Base-by-base conservation (phyloP, 2,329 filamentous ascomycete genomes). In the Lasiodiplodia theobromae region DNA sequence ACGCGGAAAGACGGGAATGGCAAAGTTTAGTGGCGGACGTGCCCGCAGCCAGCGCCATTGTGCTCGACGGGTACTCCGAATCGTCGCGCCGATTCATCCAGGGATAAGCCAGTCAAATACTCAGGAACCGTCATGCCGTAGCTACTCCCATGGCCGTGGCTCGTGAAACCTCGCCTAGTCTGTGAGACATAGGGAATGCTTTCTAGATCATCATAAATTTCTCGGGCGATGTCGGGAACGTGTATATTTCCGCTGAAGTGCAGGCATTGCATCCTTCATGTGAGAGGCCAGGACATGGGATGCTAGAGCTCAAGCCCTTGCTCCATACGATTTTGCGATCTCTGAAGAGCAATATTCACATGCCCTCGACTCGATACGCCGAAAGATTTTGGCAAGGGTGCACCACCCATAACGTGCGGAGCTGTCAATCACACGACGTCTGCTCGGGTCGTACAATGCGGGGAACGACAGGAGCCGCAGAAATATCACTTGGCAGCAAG, bases 391-490 rank as follows among this genome's bases (percentile, higher is more conserved):
- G 23, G 31, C 21, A 38, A 38, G 44, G 44, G 11, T 25, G 44
- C 37, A 52, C 47, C 11, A 38, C 31, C 18, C 10, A 52, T 14
- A n/a, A n/a, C 18, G 25, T 21, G 47, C 25, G n/a, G 28, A 52
- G 60, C 44, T 47, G 31, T 34, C 28, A 31, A 49, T 64, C 47
- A 64, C 60, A 64, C 60, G 44, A 64, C 44, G 18, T 51, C 60
- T 11, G n/a, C 47, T 47, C 18, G 11, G 3, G 44, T 38, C 8
- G 60, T 52, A 64, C 60, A 64, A 14, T 28, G 47, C 47, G 47
- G 60, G 58, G 60, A 51, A 44, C 28, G 4, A 38, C 18, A 16
- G 60, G 47, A 64, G 60, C 60, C 60, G 44, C 60, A 64, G 60
- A n/a, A 51, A 2, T 25, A 5, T 25, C 18, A 14, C n/a, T n/a